A percentile compares a stretch with the other conserved stretches of the same genome.
phyloP scores from a whole-genome alignment of 441 rosid species.

The Erysimum pusillum region DNA sequence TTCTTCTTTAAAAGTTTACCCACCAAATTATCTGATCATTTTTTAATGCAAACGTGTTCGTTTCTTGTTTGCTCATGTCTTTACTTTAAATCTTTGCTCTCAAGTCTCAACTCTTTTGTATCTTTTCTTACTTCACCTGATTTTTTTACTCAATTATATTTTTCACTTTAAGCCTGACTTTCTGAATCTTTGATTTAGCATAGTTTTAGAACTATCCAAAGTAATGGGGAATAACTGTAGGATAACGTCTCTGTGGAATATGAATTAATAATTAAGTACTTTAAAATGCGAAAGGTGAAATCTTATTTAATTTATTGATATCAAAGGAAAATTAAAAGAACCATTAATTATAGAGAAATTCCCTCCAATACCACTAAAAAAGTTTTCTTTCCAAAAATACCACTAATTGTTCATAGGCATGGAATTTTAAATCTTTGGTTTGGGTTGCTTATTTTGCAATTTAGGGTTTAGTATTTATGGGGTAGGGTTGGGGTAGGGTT shows the following conservation, averaged over 20 bases:
- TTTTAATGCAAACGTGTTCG: constrained; percentile 3
- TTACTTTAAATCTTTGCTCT: background rate
- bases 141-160: background rate
- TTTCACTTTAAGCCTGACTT: background rate
- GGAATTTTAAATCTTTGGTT: too few relatives aligned
- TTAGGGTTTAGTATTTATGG: too few relatives aligned
- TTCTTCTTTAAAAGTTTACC: constrained; percentile 10
- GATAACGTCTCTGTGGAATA: background rate
- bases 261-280: background rate
- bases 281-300: background rate
- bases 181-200: background rate
- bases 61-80: constrained; percentile 5
- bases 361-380: too few relatives aligned
- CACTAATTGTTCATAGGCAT: too few relatives aligned
- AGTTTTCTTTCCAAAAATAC: too few relatives aligned
- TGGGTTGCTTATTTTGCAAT: too few relatives aligned
- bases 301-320: background rate
- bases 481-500: too few relatives aligned
- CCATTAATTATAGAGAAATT: background rate
- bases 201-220: background rate
- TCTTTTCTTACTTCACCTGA: background rate
- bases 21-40: background rate
- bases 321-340: background rate
- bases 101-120: background rate
- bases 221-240: background rate